phyloP scores from a whole-genome alignment of 306 rosid species.

The Gleditsia sinensis region DNA sequence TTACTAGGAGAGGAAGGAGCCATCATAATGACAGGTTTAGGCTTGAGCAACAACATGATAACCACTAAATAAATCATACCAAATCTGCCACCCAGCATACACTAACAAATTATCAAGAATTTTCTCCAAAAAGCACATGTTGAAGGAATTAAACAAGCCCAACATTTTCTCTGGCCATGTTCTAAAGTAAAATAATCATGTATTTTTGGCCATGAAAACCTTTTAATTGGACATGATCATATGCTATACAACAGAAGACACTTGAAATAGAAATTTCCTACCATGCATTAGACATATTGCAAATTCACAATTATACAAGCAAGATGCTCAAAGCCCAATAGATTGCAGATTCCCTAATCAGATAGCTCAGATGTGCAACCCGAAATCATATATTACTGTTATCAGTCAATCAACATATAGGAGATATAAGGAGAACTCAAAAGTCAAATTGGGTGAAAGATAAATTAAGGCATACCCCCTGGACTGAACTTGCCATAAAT shows the following conservation, averaged over 20 bases:
- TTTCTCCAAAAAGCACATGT: slow-evolving; percentile 14
- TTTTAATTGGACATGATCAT: neutral
- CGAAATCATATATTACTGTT: neutral
- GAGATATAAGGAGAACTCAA: neutral
- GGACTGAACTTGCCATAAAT: slow-evolving; percentile 73
- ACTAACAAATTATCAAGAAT: neutral
- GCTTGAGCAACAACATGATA: neutral
- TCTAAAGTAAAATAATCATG: neutral
- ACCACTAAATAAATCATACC: neutral
- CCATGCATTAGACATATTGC: slow-evolving; percentile 7
- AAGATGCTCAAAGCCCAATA: slow-evolving; percentile 9
- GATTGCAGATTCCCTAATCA: slow-evolving; percentile 3
- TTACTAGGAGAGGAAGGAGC: neutral
- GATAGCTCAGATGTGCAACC: neutral
- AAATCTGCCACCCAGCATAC: neutral
- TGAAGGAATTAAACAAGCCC: neutral
- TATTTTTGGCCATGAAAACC: neutral
- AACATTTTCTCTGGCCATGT: neutral
- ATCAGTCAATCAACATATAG: neutral
- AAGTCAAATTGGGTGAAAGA: neutral
- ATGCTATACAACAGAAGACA: neutral
- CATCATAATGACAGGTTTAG: neutral
- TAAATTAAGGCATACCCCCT: slow-evolving; percentile 51
- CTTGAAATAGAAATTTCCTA: neutral
- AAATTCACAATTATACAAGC: neutral